Conservation (phyloP, 2,329 filamentous ascomycete genomes). For the Neoarthrinium moseri region DNA sequence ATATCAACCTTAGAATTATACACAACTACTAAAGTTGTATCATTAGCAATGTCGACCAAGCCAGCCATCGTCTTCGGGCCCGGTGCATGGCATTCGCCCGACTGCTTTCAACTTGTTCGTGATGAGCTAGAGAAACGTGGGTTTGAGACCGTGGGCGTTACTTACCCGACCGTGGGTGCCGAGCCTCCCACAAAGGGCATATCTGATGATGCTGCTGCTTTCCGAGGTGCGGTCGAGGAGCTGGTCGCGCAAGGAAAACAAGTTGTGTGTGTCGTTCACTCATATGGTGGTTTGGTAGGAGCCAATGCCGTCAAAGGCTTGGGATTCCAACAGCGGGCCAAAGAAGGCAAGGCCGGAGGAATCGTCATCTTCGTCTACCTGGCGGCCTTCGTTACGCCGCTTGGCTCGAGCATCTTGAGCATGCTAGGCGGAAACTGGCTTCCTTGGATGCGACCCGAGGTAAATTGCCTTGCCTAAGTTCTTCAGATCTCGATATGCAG, state of each 20-base stretch:
- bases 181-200: constrained; percentile 14
- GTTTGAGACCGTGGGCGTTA: constrained; percentile 24
- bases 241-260: constrained; percentile 35
- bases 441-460: constrained; percentile 19
- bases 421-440: constrained; percentile 20
- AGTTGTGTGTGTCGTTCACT: constrained; percentile 41
- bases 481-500: background rate
- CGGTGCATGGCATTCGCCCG: constrained; percentile 32
- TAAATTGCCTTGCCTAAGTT: background rate
- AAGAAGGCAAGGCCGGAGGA: constrained; percentile 30
- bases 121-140: constrained; percentile 23
- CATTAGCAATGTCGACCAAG: background rate
- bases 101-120: constrained; percentile 25
- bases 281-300: constrained; percentile 40
- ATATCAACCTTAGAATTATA: no score
- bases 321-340: constrained; percentile 26
- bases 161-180: constrained; percentile 31
- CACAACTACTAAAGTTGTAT: no score
- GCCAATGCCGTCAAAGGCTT: constrained; percentile 33
- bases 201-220: constrained; percentile 28
- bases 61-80: constrained; percentile 31
- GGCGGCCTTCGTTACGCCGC: constrained; percentile 21
- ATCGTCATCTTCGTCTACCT: constrained; percentile 29
- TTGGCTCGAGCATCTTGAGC: constrained; percentile 16
- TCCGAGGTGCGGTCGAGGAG: constrained; percentile 23